Evolutionary conservation across 2,329 filamentous ascomycete species (phyloP), one percentile per base, ranked within the genome.

Genomic region (Rugonectria rugulosa): DNA sequence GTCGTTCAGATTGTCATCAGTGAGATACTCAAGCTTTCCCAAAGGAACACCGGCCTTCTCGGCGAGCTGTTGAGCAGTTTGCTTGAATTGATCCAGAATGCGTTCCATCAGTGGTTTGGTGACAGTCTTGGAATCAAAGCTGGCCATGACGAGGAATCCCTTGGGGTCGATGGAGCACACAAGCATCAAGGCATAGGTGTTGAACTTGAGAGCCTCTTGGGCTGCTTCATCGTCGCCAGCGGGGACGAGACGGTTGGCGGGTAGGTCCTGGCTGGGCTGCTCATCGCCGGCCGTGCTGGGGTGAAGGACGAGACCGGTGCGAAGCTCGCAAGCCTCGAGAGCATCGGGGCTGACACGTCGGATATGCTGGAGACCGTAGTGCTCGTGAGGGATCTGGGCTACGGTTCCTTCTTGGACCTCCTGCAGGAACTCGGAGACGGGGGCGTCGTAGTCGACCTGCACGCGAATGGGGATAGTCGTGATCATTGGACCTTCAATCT

Each of bases 151-250:
- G 14, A 81, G 70, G 65, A 88, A 83, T 1, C 81, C 79, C 56
- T 78, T 75, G 2, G 79, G 75, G 29, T 84, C 80, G 6, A 88
- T 72, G 4, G n/a, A 85, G 68, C 86, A 89, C 36, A 88, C 86
- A 17, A 89, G 72, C 76, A 89, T 88, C 26, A 89, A 79, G 2
- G 85, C 81, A 65, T 88, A 88, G 0, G 79, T 81, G 67, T 81
- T 82, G 67, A 82, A 82, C 63, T 81, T 81, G 61, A 87, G 75
- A n/a, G n/a, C n/a, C n/a, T n/a, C n/a, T n/a, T n/a, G n/a, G n/a
- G n/a, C n/a, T n/a, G n/a, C n/a, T n/a, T n/a, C n/a, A n/a, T n/a
- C n/a, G n/a, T 85, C 83, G 26, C 81, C 79, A 1, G 81, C 79
- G 0, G 83, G 83, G 5, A 85, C 77, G 20, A 86, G 81, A 0